A percentile compares a stretch with the other conserved stretches of the same genome.
These are phyloP conservation scores for Mucor plumbeus DNA, from an alignment of 371 early-diverging fungal genomes.

Conservation along the genomic window DNA sequence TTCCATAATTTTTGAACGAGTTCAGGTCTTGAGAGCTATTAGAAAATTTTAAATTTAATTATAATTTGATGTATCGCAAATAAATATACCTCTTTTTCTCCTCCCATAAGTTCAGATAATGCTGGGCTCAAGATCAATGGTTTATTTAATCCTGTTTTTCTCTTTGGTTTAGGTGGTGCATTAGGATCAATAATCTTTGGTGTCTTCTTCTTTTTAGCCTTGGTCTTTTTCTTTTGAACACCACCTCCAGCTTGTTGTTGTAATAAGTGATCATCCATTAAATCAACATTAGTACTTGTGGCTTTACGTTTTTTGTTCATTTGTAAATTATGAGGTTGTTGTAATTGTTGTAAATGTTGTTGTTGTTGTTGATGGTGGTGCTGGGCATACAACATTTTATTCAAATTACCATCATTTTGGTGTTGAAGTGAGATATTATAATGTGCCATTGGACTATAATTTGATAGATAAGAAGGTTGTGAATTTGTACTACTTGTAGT, in stretches of 20 bases:
- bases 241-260: neutral
- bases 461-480: constrained; percentile 20
- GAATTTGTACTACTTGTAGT: constrained; percentile 22
- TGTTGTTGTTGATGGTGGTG: constrained; percentile 14
- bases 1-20: constrained; percentile 63
- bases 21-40: constrained; percentile 60
- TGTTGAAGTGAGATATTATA: constrained; percentile 12
- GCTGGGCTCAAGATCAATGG: constrained; percentile 55
- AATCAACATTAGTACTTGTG: neutral
- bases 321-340: neutral
- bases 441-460: constrained; percentile 17
- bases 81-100: constrained; percentile 49
- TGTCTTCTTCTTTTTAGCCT: constrained; percentile 25
- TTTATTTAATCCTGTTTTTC: constrained; percentile 57
- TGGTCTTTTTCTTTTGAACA: constrained; percentile 22
- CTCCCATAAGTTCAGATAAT: constrained; percentile 54
- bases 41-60: neutral
- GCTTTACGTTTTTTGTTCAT: constrained; percentile 3
- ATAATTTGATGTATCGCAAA: neutral
- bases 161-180: constrained; percentile 55
- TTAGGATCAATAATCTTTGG: constrained; percentile 42
- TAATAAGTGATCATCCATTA: constrained; percentile 7
- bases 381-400: constrained; percentile 9
- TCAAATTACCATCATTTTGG: neutral
- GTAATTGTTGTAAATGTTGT: constrained; percentile 13